Evolutionary conservation across 2,329 filamentous ascomycete species (phyloP).

Genomic region (Penicillium brasilianum): DNA sequence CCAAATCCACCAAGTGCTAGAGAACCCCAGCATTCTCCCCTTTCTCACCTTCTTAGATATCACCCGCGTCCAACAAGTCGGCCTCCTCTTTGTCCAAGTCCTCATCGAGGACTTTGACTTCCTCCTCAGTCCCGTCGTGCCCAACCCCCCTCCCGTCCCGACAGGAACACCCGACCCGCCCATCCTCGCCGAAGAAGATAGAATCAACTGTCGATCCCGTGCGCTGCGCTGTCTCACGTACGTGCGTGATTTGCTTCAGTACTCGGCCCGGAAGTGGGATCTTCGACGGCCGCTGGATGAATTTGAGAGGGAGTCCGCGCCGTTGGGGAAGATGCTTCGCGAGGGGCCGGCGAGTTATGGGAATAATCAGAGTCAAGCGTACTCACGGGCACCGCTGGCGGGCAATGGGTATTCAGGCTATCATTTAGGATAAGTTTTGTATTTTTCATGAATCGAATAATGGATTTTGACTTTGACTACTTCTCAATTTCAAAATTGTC

Average conservation of each 20-base stretch:
- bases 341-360: slow-evolving; percentile 31
- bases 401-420: slow-evolving; percentile 28
- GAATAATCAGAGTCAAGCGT: slow-evolving; percentile 16
- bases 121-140: slow-evolving; percentile 41
- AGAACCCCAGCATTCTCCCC: slow-evolving; percentile 62
- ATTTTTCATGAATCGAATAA: background rate
- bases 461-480: background rate
- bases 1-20: slow-evolving; percentile 71
- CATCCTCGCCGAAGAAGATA: slow-evolving; percentile 36
- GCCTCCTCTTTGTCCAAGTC: slow-evolving; percentile 62
- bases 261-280: slow-evolving; percentile 43
- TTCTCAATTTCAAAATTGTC: too few species aligned
- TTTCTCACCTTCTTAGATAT: slow-evolving; percentile 89
- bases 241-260: slow-evolving; percentile 40
- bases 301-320: slow-evolving; percentile 39
- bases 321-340: slow-evolving; percentile 34
- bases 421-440: slow-evolving; percentile 14
- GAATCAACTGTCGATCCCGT: slow-evolving; percentile 41
- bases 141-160: slow-evolving; percentile 36
- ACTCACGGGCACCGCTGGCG: slow-evolving; percentile 28
- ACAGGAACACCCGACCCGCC: slow-evolving; percentile 41
- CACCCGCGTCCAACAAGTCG: slow-evolving; percentile 76
- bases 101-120: slow-evolving; percentile 59
- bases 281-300: slow-evolving; percentile 36
- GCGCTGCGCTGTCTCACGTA: slow-evolving; percentile 41